Evolutionary conservation across 2,329 filamentous ascomycete genomes (phyloP), one percentile per base, ranked within the genome.

Genomic region (Ophioceras dolichostomum): DNA sequence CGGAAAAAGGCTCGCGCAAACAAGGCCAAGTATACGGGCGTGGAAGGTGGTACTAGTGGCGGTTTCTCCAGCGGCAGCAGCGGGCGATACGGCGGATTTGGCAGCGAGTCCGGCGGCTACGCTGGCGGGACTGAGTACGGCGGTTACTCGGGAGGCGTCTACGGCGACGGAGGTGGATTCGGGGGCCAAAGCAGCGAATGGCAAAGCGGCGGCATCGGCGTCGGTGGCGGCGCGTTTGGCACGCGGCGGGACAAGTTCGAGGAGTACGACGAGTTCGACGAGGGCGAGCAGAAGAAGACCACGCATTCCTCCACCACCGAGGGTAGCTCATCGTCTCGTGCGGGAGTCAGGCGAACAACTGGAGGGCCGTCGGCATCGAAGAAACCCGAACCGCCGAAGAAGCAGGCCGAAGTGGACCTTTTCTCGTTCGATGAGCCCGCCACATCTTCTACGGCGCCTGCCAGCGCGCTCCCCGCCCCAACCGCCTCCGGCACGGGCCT

Each of bases 261-360:
- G 49, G 91, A 95, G 59, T 98, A 98, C 52, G 88, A 98, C 54
- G 91, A 98, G 59, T 89, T 81, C 51, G 89, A 96, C 39, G 91
- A 94, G 50, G 85, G 71, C 29, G 61, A 67, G 24, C 52, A 60
- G 38, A 64, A 64, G 18, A n/a, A 26, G 22, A 26, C 22, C 22
- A 26, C 12, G n/a, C n/a, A n/a, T n/a, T n/a, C n/a, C n/a, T n/a
- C n/a, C n/a, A 38, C 48, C 4, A 67, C 70, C 34, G 61, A 61
- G 35, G 56, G 67, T 36, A 63, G 72, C 41, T 60, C 73, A 18
- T 62, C 34, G 28, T 30, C 65, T 24, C 65, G 65, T 47, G 62
- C 68, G 49, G 41, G 48, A 10, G 74, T 67, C 53, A 62, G 67
- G 45, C 48, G 60, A 42, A 68, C 70, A 49, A 58, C 63, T 8